Percentiles rank a stretch among this genome's conserved stretches.
phyloP scores from a whole-genome alignment of 495 filamentous ascomycete species.

The Daldinia childiae region DNA sequence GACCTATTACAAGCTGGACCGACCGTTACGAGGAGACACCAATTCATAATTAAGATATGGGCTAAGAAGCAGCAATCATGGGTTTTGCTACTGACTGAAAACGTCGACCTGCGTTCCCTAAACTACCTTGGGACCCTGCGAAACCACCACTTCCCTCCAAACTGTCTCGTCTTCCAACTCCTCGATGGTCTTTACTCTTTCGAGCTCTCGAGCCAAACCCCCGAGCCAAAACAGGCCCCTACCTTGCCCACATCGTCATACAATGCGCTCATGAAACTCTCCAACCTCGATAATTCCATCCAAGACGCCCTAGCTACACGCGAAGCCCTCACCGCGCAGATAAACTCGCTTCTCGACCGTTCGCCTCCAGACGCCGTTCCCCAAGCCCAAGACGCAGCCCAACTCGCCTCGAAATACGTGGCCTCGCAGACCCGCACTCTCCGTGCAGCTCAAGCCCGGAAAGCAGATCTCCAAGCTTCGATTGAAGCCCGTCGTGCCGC shows the following conservation, averaged over 20 bases:
- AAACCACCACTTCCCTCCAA: constrained; percentile 80
- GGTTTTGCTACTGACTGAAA: constrained; percentile 74
- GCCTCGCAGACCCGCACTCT: constrained; percentile 70
- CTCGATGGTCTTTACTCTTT: constrained; percentile 87
- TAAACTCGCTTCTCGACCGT: constrained; percentile 73
- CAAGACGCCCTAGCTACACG: constrained; percentile 87
- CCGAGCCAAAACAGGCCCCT: constrained; percentile 56
- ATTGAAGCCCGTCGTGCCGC: constrained; percentile 70
- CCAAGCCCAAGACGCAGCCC: constrained; percentile 70
- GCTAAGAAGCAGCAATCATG: constrained; percentile 70
- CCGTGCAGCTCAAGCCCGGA: constrained; percentile 64
- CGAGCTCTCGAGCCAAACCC: constrained; percentile 56
- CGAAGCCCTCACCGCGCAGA: constrained; percentile 77
- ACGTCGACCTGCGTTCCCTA: constrained; percentile 73
- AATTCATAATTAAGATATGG: constrained; percentile 80
- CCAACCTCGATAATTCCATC: constrained; percentile 90
- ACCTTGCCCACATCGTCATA: constrained; percentile 77
- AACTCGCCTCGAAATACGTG: constrained; percentile 68
- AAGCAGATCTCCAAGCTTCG: constrained; percentile 70
- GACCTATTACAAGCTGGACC: constrained; percentile 77
- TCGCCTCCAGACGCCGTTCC: constrained; percentile 61
- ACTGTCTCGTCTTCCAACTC: constrained; percentile 88
- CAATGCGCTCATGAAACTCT: constrained; percentile 87
- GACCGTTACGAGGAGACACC: constrained; percentile 68
- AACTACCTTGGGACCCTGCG: constrained; percentile 85